Evolutionary conservation across 345 rosid species (phyloP).

Genomic region (Triadica sebifera): DNA sequence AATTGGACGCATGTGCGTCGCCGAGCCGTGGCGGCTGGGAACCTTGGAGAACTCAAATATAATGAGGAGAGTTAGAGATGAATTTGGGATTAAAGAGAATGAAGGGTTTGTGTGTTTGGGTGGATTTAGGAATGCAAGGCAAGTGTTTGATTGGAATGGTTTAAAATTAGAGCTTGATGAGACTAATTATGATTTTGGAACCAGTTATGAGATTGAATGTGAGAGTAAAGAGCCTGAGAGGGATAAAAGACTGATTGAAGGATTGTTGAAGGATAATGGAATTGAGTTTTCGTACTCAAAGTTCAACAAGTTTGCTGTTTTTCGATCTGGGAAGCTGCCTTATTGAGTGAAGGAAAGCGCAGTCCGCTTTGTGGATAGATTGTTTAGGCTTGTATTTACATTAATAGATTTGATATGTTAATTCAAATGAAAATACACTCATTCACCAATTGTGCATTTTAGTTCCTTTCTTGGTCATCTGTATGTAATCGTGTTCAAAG

Average conservation of each 20-base stretch:
- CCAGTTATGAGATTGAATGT: conserved; percentile 30
- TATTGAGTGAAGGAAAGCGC: not conserved
- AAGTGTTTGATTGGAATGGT: conserved; percentile 27
- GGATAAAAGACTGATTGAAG: conserved; percentile 26
- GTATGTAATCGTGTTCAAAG: too few species aligned
- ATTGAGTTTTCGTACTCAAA: conserved; percentile 25
- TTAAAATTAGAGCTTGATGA: conserved; percentile 29
- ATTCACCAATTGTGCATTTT: too few species aligned
- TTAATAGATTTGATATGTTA: too few species aligned
- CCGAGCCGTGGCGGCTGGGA: conserved; percentile 18
- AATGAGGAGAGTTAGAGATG: conserved; percentile 24
- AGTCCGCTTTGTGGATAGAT: not conserved
- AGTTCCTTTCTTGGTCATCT: too few species aligned
- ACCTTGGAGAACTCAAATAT: conserved; percentile 18
- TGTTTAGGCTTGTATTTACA: not conserved
- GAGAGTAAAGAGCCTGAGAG: conserved; percentile 29
- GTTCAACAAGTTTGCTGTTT: conserved; percentile 23
- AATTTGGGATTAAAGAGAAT: conserved; percentile 17
- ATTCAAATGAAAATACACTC: too few species aligned
- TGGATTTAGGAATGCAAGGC: conserved; percentile 28
- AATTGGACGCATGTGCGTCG: conserved; percentile 16
- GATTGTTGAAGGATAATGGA: conserved; percentile 23
- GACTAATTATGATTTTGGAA: conserved; percentile 29
- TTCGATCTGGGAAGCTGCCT: conserved; percentile 29
- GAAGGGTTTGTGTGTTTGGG: conserved; percentile 27